A percentile compares a stretch with the other conserved stretches of the same genome.
Conservation (phyloP, 148 eudicot species). For the Diospyros kaki region DNA sequence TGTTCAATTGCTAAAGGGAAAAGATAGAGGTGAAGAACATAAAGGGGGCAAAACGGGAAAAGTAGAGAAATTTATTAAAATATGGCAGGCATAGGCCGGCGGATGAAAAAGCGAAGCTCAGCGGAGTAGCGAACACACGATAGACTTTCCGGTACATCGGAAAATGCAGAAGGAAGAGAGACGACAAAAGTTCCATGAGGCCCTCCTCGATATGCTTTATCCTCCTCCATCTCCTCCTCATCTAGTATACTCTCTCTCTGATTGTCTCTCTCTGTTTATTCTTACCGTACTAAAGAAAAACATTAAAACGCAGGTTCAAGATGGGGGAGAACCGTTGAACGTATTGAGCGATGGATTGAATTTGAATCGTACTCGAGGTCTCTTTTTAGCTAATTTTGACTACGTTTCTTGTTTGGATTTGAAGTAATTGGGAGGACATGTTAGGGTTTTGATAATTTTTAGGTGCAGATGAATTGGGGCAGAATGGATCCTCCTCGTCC, state of each 20-base stretch:
- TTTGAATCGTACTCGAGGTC: slow-evolving; percentile 28
- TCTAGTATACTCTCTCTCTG: slow-evolving; percentile 18
- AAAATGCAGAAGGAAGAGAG: slow-evolving; percentile 37
- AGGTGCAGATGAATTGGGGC: slow-evolving; percentile 30
- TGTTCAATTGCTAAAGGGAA: no score
- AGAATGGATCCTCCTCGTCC: slow-evolving; percentile 13
- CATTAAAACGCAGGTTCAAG: slow-evolving; percentile 7
- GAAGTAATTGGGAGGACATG: neutral
- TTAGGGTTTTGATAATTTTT: neutral
- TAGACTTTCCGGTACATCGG: no score
- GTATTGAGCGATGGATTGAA: neutral
- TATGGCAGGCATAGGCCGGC: no score
- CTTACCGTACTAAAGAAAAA: neutral
- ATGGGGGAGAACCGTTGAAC: neutral
- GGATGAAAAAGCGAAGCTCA: no score
- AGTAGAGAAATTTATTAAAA: no score
- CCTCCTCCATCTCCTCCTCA: slow-evolving; percentile 36
- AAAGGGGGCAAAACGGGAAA: no score
- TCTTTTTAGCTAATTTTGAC: neutral
- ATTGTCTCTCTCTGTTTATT: neutral
- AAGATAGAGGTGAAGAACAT: no score
- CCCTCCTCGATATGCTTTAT: slow-evolving; percentile 46
- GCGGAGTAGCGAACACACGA: no score
- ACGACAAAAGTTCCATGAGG: slow-evolving; percentile 38
- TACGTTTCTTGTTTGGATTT: neutral